Conservation (phyloP, 2,329 filamentous ascomycete genomes). For the Neonectria ditissima region DNA sequence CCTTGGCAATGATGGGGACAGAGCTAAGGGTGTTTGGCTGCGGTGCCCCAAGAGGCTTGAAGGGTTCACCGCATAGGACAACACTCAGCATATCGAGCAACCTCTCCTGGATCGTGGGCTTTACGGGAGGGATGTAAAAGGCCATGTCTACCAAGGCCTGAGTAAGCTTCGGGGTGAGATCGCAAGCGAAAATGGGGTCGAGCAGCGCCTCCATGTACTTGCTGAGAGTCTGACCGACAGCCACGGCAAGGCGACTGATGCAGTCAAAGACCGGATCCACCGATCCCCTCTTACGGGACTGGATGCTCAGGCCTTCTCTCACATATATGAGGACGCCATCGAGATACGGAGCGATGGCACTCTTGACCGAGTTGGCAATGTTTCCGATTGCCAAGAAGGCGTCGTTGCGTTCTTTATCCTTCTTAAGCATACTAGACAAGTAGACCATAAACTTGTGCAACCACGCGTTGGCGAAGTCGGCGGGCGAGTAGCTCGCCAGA, state of each 20-base stretch:
- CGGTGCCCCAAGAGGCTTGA: constrained; percentile 91
- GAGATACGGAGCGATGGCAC: constrained; percentile 92
- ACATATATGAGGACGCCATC: constrained; percentile 96
- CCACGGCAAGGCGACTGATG: constrained; percentile 94
- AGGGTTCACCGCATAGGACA: constrained; percentile 91
- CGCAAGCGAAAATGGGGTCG: constrained; percentile 96
- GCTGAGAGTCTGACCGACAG: constrained; percentile 94
- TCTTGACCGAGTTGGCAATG: constrained; percentile 95
- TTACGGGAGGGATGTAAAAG: constrained; percentile 96
- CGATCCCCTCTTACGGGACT: constrained; percentile 74
- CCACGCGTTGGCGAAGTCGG: constrained; percentile 88
- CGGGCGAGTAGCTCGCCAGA: constrained; percentile 90
- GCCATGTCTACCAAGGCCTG: constrained; percentile 98
- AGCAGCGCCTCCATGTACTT: constrained; percentile 98
- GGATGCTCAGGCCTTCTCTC: constrained; percentile 86
- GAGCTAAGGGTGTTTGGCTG: constrained; percentile 83
- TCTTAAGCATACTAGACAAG: constrained; percentile 91
- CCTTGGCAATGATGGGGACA: constrained; percentile 86
- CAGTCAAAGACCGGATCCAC: constrained; percentile 93
- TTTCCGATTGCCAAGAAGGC: constrained; percentile 97
- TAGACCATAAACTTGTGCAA: constrained; percentile 98
- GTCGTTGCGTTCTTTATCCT: constrained; percentile 92
- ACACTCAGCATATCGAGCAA: constrained; percentile 94
- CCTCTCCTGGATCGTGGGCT: constrained; percentile 91
- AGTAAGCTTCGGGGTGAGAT: constrained; percentile 91